These are phyloP conservation scores for Cercospora brassicicola DNA, from an alignment of 2,329 filamentous ascomycete species.

Conservation along the genomic window DNA sequence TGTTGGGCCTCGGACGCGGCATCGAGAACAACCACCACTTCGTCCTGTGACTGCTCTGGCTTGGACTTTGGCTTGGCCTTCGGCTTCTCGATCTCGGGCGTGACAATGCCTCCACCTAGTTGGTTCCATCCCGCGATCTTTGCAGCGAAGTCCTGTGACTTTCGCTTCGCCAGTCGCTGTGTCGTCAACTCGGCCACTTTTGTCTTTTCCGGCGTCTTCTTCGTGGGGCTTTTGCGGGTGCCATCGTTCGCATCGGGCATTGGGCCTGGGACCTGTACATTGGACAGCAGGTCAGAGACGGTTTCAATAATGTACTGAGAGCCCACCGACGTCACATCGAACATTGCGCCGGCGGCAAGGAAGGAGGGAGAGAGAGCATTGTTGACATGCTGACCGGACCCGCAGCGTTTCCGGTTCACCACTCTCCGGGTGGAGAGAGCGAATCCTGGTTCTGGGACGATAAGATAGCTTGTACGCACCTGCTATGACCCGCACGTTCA, in stretches of 20 bases:
- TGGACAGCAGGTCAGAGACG: conserved; percentile 34
- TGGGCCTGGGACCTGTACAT: conserved; percentile 32
- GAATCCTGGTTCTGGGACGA: conserved; percentile 6
- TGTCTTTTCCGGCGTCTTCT: conserved; percentile 36
- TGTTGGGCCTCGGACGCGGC: conserved; percentile 9
- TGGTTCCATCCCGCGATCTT: conserved; percentile 40
- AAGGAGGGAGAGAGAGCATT: background rate
- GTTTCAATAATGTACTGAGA: conserved; percentile 29
- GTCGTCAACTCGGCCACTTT: conserved; percentile 29
- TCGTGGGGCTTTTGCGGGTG: conserved; percentile 23
- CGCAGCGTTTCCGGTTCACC: background rate
- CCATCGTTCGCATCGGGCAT: conserved; percentile 34
- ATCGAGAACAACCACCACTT: conserved; percentile 32
- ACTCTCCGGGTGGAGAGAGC: conserved; percentile 1
- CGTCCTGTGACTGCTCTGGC: conserved; percentile 28
- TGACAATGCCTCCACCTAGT: conserved; percentile 32
- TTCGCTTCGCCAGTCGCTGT: conserved; percentile 30
- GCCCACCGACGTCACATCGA: conserved; percentile 28
- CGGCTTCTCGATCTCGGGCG: conserved; percentile 2
- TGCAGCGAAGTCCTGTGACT: conserved; percentile 37
- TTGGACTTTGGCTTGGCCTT: background rate
- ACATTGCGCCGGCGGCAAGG: conserved; percentile 22
- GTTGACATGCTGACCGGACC: conserved; percentile 8
- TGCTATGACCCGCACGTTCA: conserved; percentile 1
- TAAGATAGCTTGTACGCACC: conserved; percentile 8